Conservation (phyloP, 2,329 filamentous ascomycete genomes). For the Penicillium sp. region DNA sequence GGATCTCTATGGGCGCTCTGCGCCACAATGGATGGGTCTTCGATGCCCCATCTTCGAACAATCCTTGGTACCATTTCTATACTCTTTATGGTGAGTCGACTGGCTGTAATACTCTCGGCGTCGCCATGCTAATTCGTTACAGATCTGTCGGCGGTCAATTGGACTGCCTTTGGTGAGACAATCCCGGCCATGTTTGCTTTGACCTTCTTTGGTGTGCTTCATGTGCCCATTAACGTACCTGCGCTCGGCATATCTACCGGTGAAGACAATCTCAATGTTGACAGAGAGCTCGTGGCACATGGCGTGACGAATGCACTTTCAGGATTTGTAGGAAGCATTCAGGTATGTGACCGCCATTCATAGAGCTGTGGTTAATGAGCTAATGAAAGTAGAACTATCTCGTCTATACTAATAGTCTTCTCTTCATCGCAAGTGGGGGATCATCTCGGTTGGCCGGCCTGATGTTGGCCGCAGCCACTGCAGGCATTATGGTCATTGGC, state of each 20-base stretch:
- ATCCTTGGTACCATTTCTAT: constrained; percentile 98
- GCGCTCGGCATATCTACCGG: constrained; percentile 85
- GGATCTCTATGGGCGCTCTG: constrained; percentile 64
- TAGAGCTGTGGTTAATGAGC: constrained; percentile 10
- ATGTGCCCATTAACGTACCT: constrained; percentile 97
- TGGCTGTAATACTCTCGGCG: neutral
- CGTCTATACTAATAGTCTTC: constrained; percentile 95
- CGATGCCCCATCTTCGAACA: constrained; percentile 73
- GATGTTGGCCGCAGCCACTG: constrained; percentile 76
- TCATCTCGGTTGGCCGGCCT: constrained; percentile 81
- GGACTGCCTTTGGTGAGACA: constrained; percentile 76
- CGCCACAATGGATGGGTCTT: constrained; percentile 86
- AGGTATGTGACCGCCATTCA: constrained; percentile 41
- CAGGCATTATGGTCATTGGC: constrained; percentile 78
- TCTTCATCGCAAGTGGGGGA: constrained; percentile 92
- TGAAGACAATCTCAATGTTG: constrained; percentile 87
- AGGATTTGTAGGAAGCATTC: constrained; percentile 80
- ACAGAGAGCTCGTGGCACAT: constrained; percentile 87
- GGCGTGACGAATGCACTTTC: constrained; percentile 91
- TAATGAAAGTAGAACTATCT: constrained; percentile 74
- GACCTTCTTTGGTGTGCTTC: constrained; percentile 94
- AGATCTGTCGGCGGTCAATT: constrained; percentile 81
- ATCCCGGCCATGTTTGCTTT: constrained; percentile 94
- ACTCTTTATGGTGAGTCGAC: constrained; percentile 75
- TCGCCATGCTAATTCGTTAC: constrained; percentile 8